Conservation (phyloP, 1,284 basidiomycete species). For the Ceratobasidium papillatum region DNA sequence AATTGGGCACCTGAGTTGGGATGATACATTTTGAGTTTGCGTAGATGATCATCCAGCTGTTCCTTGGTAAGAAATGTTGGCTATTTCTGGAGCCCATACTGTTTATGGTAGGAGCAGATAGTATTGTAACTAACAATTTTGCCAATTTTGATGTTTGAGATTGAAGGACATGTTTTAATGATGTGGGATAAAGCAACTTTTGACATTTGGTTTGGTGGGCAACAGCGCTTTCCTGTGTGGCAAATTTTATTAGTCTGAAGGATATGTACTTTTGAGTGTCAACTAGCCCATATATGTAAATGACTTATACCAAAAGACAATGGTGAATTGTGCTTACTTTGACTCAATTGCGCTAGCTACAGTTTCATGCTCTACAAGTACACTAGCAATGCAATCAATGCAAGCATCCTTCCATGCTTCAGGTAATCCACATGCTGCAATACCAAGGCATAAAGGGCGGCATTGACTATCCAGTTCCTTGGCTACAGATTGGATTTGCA, state of each 20-base stretch:
- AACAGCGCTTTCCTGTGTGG: neutral
- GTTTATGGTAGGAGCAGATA: neutral
- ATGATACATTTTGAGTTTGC: slow-evolving; percentile 42
- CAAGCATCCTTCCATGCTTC: neutral
- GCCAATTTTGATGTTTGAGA: neutral
- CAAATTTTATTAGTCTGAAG: neutral
- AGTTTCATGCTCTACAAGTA: neutral
- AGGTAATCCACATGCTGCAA: neutral
- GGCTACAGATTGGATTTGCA: neutral
- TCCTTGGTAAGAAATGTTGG: slow-evolving; percentile 8
- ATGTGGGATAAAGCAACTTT: neutral
- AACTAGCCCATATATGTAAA: neutral
- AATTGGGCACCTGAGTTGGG: slow-evolving; percentile 47
- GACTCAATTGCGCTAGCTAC: neutral
- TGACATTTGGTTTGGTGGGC: neutral
- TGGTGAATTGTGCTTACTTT: neutral
- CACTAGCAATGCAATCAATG: neutral
- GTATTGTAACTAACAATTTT: neutral
- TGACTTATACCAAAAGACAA: too few relatives aligned
- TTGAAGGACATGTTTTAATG: neutral
- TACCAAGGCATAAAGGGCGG: neutral
- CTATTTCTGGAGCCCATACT: neutral
- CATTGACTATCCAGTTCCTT: neutral
- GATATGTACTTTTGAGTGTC: neutral
- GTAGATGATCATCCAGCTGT: slow-evolving; percentile 33